Evolutionary conservation across 2,329 filamentous ascomycete species (phyloP).

Genomic region (Curvularia sp.): DNA sequence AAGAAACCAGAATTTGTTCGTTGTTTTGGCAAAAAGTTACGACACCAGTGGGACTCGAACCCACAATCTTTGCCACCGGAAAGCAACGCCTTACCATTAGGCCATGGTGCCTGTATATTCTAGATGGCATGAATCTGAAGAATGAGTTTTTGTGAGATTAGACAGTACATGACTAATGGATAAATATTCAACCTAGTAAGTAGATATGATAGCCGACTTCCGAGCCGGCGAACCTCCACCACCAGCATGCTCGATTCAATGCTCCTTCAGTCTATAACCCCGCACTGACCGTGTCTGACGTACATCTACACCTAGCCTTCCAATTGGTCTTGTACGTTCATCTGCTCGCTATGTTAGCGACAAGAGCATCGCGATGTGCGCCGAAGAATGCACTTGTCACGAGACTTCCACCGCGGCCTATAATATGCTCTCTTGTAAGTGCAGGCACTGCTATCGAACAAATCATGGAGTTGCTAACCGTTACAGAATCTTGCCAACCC

Average conservation of each 20-base stretch:
- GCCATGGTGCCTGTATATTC: slow-evolving; percentile 45
- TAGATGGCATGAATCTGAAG: not conserved
- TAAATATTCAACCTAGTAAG: too few species aligned
- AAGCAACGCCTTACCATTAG: slow-evolving; percentile 57
- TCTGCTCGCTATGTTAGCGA: not conserved
- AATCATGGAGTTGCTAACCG: not conserved
- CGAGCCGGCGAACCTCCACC: not conserved
- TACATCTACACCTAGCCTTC: too few species aligned
- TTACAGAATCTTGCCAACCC: not conserved
- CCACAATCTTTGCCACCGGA: slow-evolving; percentile 56
- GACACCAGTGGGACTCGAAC: slow-evolving; percentile 55
- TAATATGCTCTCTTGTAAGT: not conserved
- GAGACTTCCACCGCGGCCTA: not conserved
- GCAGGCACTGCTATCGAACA: too few species aligned
- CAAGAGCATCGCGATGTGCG: slow-evolving; percentile 1
- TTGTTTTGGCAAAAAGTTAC: slow-evolving; percentile 30
- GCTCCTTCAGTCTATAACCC: not conserved
- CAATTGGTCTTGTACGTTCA: not conserved
- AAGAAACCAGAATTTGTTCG: too few species aligned
- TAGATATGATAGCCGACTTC: not conserved
- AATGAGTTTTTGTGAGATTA: not conserved
- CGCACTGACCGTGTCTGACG: not conserved
- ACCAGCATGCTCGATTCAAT: not conserved
- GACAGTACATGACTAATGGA: too few species aligned
- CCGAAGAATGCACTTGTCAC: not conserved